Evolutionary conservation across 768 basidiomycete genomes (phyloP).

Genomic region (Leccinum boreale): DNA sequence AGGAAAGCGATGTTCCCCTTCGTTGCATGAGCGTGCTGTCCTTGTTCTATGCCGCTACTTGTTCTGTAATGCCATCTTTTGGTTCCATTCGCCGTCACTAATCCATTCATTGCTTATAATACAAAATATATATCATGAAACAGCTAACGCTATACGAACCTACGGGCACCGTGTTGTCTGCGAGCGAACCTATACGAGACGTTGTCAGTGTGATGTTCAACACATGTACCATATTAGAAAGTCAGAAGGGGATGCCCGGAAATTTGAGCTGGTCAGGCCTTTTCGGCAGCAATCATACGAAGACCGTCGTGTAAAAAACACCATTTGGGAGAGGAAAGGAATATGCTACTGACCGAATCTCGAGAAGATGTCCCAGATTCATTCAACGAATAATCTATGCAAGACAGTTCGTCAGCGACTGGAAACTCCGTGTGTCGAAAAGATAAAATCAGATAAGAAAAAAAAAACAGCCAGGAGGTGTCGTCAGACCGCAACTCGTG

Average conservation of each 20-base stretch:
- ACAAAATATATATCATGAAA: background rate
- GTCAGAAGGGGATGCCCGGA: conserved; percentile 75
- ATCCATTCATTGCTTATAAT: background rate
- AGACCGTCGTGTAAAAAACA: conserved; percentile 47
- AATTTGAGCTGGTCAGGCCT: conserved; percentile 76
- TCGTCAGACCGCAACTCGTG: conserved; percentile 8
- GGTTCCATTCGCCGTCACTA: background rate
- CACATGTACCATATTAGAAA: background rate
- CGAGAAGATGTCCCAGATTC: background rate
- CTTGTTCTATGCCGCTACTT: background rate
- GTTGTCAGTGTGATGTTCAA: background rate
- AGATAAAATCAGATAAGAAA: conserved; percentile 11
- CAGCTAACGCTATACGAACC: background rate
- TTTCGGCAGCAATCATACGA: conserved; percentile 79
- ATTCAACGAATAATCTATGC: background rate
- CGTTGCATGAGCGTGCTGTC: conserved; percentile 14
- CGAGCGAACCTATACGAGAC: background rate
- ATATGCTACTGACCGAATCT: background rate
- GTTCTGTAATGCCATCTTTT: background rate
- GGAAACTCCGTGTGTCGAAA: background rate
- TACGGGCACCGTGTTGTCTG: background rate
- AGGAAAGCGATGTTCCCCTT: conserved; percentile 83
- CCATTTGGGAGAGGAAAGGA: background rate
- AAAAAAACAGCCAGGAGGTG: conserved; percentile 11
- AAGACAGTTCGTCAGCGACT: conserved; percentile 1